Evolutionary conservation across 2,329 filamentous ascomycete species (phyloP).

Genomic region (Sclerotinia minor): DNA sequence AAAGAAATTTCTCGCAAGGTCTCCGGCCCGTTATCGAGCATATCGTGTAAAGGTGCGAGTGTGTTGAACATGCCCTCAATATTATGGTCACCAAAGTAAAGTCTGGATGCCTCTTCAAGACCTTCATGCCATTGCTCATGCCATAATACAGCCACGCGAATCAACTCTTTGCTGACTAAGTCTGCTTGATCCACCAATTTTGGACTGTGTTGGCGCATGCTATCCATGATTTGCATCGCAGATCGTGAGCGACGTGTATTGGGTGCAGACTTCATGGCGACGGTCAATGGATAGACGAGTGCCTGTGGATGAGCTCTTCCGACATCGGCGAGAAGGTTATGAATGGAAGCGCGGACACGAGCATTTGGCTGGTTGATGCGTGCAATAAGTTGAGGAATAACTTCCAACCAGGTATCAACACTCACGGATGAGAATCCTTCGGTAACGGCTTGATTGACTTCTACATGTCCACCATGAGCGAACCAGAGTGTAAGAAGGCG

Average conservation of each 20-base stretch:
- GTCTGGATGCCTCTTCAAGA: slow-evolving; percentile 88
- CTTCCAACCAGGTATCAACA: slow-evolving; percentile 97
- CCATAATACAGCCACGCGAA: slow-evolving; percentile 95
- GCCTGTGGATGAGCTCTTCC: slow-evolving; percentile 94
- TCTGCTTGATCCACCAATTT: slow-evolving; percentile 93
- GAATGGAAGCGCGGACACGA: slow-evolving; percentile 84
- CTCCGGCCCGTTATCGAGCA: slow-evolving; percentile 87
- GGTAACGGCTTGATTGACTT: slow-evolving; percentile 84
- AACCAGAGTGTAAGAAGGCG: slow-evolving; percentile 95
- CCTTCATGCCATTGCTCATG: slow-evolving; percentile 99
- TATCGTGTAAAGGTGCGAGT: slow-evolving; percentile 84
- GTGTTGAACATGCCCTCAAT: slow-evolving; percentile 96
- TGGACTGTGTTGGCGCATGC: slow-evolving; percentile 92
- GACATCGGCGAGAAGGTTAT: slow-evolving; percentile 88
- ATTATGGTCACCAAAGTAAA: slow-evolving; percentile 97
- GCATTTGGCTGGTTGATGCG: slow-evolving; percentile 95
- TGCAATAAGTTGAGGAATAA: slow-evolving; percentile 95
- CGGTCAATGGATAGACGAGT: slow-evolving; percentile 92
- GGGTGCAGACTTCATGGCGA: slow-evolving; percentile 92
- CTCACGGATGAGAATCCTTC: slow-evolving; percentile 91
- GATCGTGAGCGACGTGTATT: slow-evolving; percentile 81
- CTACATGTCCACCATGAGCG: slow-evolving; percentile 80
- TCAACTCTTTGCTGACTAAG: slow-evolving; percentile 91
- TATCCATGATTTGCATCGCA: slow-evolving; percentile 93
- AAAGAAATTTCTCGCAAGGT: slow-evolving; percentile 96